Base-by-base conservation (phyloP, 495 filamentous ascomycete genomes). In the Xylaria sp. region DNA sequence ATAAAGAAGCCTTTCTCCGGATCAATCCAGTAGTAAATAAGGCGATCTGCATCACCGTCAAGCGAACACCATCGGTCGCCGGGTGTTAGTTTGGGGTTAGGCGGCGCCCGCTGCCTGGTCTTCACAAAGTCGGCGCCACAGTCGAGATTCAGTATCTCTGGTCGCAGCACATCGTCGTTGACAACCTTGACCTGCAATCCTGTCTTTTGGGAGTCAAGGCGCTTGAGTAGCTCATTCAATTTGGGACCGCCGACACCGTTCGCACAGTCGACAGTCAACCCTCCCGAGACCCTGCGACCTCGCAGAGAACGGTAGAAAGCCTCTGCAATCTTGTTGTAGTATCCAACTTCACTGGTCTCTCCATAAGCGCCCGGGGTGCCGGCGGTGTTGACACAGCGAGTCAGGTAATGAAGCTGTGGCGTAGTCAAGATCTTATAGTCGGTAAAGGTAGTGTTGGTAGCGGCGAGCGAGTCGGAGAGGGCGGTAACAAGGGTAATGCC, bases 91-190 rank as follows among this genome's bases (percentile, higher is more conserved):
- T 96, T 93, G 48, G 93, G 95, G 24, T 86, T 90, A 33, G 93
- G 92, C 19, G 97, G 96, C 71, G 93, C 91, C 61, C 94, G 90
- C 83, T 98, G 97, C 80, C 93, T 93, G 15, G 96, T 98, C 81
- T 99, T 99, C 71, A 99, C 97, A 71, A 90, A 98, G 78, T 99
- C 96, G 79, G 96, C 96, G 81, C 96, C 96, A 76, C 93, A 97
- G 76, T 97, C 92, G 37, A 92, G 87, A 80, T 99, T 99, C 73
- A 99, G 84, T 61, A 89, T 88, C 73, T 97, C 93, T 40, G 95
- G 93, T 66, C 93, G 90, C 69, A 95, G 88, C 40, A 98, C 91
- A 79, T 96, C 90, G 79, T 98, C 94, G 75, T 98, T 97, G 77
- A 95, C 87, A 35, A 98, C 88, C 79, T 91, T 93, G 78, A 97